Percentiles rank a stretch among this genome's conserved stretches.
These are phyloP conservation scores for Fusarium newnesense DNA, from an alignment of 2,329 filamentous ascomycete genomes.

Conservation along the genomic window DNA sequence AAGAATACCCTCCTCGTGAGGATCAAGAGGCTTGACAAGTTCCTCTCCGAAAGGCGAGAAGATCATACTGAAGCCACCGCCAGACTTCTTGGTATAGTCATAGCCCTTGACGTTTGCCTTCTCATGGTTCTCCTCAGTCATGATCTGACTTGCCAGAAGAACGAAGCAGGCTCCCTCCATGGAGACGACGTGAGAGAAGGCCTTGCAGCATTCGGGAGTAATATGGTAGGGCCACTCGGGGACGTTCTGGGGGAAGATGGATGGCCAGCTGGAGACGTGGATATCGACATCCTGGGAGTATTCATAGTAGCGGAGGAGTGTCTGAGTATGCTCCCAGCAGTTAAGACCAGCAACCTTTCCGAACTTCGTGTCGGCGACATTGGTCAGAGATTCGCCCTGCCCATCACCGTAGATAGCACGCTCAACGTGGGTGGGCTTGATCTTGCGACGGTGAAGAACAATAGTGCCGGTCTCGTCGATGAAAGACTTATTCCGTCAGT, in stretches of 20 bases:
- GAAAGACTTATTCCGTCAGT: slow-evolving; percentile 45
- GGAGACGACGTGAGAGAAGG: slow-evolving; percentile 62
- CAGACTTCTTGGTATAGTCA: slow-evolving; percentile 41
- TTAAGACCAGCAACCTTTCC: slow-evolving; percentile 55
- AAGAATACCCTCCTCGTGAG: slow-evolving; percentile 49
- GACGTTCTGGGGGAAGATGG: slow-evolving; percentile 16
- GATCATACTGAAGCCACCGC: slow-evolving; percentile 45
- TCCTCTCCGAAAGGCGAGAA: slow-evolving; percentile 46
- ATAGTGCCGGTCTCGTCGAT: slow-evolving; percentile 54
- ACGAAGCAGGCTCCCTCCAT: slow-evolving; percentile 66
- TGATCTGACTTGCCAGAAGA: slow-evolving; percentile 60
- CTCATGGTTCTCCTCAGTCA: slow-evolving; percentile 52
- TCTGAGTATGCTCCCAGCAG: slow-evolving; percentile 63
- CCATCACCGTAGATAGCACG: slow-evolving; percentile 60
- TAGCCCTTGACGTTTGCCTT: slow-evolving; percentile 43
- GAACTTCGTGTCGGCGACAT: slow-evolving; percentile 50
- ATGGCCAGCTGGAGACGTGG: slow-evolving; percentile 60
- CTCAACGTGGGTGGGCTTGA: slow-evolving; percentile 64
- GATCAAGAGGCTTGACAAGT: slow-evolving; percentile 41
- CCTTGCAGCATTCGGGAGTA: slow-evolving; percentile 32
- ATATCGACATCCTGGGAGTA: slow-evolving; percentile 56
- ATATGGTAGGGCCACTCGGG: slow-evolving; percentile 42
- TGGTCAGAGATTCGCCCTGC: slow-evolving; percentile 50
- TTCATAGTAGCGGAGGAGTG: slow-evolving; percentile 59
- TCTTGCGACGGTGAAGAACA: slow-evolving; percentile 56